Evolutionary conservation across 768 basidiomycete species (phyloP).

Genomic region (Phlegmacium glaucopus): DNA sequence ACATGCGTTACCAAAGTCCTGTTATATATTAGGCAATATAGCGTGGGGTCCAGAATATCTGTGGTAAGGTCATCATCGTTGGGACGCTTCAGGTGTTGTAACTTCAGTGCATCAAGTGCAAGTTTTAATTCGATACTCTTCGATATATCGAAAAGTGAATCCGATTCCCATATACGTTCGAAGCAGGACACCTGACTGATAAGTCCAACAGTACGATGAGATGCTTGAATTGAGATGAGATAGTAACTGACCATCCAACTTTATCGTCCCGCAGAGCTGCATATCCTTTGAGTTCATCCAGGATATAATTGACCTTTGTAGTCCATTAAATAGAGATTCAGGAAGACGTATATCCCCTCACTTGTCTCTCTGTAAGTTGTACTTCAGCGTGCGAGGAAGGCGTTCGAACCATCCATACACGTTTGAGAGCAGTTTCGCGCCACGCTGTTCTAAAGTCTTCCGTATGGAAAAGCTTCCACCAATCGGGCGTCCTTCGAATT

Average conservation of each 20-base stretch:
- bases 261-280: constrained; percentile 35
- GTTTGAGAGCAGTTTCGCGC: constrained; percentile 24
- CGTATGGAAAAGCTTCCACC: constrained; percentile 36
- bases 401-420: constrained; percentile 29
- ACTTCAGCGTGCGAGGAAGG: constrained; percentile 31
- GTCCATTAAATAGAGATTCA: background rate
- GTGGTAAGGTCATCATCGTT: constrained; percentile 19
- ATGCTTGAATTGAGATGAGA: background rate
- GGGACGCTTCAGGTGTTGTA: constrained; percentile 3
- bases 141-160: constrained; percentile 17
- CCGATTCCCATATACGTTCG: constrained; percentile 52
- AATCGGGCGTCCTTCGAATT: constrained; percentile 34
- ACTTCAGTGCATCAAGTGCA: constrained; percentile 20
- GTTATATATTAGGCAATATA: constrained; percentile 38
- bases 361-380: constrained; percentile 38
- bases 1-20: constrained; percentile 32
- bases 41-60: constrained; percentile 37
- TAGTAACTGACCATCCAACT: constrained; percentile 31
- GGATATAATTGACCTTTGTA: constrained; percentile 40
- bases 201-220: constrained; percentile 1
- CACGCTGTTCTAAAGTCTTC: constrained; percentile 26
- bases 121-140: constrained; percentile 15
- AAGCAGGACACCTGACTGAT: constrained; percentile 52
- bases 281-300: constrained; percentile 49
- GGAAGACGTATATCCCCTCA: constrained; percentile 11